Conservation (phyloP, 208 protist species). For the Leptomonas seymouri region DNA sequence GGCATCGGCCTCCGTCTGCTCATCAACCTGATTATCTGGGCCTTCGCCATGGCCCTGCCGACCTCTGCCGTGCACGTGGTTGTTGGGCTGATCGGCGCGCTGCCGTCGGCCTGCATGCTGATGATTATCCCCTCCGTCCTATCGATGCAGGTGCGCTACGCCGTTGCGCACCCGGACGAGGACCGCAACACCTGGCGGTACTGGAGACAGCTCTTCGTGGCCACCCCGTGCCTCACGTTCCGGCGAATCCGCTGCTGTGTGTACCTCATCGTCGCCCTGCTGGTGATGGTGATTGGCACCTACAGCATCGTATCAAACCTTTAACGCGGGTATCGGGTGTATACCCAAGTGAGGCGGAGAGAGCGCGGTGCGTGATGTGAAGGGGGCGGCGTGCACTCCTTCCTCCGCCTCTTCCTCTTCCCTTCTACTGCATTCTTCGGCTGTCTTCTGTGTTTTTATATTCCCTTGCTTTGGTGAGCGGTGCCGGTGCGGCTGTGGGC, state of each 20-base stretch:
- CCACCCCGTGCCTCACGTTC: slow-evolving; percentile 39
- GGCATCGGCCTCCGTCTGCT: slow-evolving; percentile 52
- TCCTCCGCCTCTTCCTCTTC: too few species aligned
- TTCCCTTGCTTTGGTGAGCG: too few species aligned
- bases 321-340: background rate
- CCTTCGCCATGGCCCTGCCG: slow-evolving; percentile 59
- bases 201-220: slow-evolving; percentile 53
- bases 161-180: slow-evolving; percentile 57
- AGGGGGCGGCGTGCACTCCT: too few species aligned
- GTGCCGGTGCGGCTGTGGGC: too few species aligned
- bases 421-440: too few species aligned
- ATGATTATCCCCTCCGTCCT: slow-evolving; percentile 69
- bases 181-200: slow-evolving; percentile 48
- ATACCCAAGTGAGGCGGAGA: too few species aligned
- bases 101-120: slow-evolving; percentile 73
- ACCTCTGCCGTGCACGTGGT: slow-evolving; percentile 68
- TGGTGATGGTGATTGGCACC: slow-evolving; percentile 81
- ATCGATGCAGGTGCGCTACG: slow-evolving; percentile 49
- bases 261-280: slow-evolving; percentile 56
- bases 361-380: too few species aligned
- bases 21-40: slow-evolving; percentile 70
- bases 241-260: slow-evolving; percentile 44
- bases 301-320: slow-evolving; percentile 42
- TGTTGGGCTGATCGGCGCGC: slow-evolving; percentile 69
- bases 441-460: too few species aligned